Evolutionary conservation across 2,329 filamentous ascomycete species (phyloP).

Genomic region (Fusarium sp.): DNA sequence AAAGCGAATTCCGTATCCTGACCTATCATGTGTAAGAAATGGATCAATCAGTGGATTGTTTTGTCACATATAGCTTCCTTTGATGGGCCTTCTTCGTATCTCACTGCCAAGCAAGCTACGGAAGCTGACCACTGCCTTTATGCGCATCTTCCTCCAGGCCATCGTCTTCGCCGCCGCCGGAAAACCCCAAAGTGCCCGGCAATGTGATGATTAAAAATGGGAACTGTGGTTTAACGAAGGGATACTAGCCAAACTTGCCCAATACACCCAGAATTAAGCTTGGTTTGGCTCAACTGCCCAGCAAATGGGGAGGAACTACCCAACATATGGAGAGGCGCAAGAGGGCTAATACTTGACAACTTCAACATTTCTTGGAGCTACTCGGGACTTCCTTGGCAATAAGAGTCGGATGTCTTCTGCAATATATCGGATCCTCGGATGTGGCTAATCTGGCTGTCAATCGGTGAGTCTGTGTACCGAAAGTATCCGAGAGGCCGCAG

Average conservation of each 20-base stretch:
- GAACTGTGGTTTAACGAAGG: too few species aligned
- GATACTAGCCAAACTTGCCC: too few species aligned
- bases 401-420: accelerated
- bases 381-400: accelerated
- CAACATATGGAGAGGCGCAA: too few species aligned
- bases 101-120: neutral
- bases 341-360: neutral
- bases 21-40: neutral
- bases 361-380: accelerated
- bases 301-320: too few species aligned
- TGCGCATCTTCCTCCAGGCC: neutral
- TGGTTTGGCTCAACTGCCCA: accelerated
- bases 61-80: neutral
- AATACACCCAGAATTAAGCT: too few species aligned
- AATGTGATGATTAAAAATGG: accelerated
- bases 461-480: neutral
- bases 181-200: neutral
- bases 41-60: neutral
- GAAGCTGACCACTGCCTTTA: neutral
- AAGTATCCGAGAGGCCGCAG: neutral
- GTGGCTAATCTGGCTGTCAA: neutral
- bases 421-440: accelerated
- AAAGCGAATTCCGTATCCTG: accelerated
- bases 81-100: neutral
- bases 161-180: neutral